phyloP scores from a whole-genome alignment of 441 rosid genomes.

The Aquilaria agallochum region DNA sequence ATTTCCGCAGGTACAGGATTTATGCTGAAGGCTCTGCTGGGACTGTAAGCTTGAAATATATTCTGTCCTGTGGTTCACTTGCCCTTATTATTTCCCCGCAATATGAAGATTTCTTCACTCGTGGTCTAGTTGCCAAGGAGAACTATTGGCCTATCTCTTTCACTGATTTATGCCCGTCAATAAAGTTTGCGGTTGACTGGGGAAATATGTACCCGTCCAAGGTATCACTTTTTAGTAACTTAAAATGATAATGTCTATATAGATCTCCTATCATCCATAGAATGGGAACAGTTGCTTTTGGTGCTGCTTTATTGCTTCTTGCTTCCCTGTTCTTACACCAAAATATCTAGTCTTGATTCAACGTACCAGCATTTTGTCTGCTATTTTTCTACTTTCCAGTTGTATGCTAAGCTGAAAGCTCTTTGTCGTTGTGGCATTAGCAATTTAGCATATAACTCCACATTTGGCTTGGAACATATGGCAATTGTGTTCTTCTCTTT shows the following conservation, averaged over 20 bases:
- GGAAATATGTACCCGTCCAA: slow-evolving; percentile 64
- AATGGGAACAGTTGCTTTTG: neutral
- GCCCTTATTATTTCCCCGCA: slow-evolving; percentile 69
- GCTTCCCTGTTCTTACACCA: neutral
- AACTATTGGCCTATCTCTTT: slow-evolving; percentile 86
- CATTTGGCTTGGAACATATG: too few species aligned
- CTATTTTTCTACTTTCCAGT: too few species aligned
- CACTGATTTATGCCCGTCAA: slow-evolving; percentile 49
- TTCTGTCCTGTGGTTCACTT: slow-evolving; percentile 78
- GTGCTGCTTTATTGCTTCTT: neutral
- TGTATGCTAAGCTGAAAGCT: too few species aligned
- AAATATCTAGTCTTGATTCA: too few species aligned
- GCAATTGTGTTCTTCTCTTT: too few species aligned
- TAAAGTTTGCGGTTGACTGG: slow-evolving; percentile 85
- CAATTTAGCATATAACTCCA: too few species aligned
- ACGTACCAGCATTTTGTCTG: too few species aligned
- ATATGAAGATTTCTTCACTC: slow-evolving; percentile 87
- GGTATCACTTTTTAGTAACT: slow-evolving; percentile 31
- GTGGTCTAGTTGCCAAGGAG: slow-evolving; percentile 63
- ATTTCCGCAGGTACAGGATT: slow-evolving; percentile 63
- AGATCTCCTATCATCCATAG: neutral
- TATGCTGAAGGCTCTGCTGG: slow-evolving; percentile 97
- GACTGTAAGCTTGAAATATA: slow-evolving; percentile 95
- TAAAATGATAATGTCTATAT: neutral
- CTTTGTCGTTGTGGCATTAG: too few species aligned